Evolutionary conservation across 371 early-diverging fungal species (phyloP).

Genomic region (Circinella umbellata): DNA sequence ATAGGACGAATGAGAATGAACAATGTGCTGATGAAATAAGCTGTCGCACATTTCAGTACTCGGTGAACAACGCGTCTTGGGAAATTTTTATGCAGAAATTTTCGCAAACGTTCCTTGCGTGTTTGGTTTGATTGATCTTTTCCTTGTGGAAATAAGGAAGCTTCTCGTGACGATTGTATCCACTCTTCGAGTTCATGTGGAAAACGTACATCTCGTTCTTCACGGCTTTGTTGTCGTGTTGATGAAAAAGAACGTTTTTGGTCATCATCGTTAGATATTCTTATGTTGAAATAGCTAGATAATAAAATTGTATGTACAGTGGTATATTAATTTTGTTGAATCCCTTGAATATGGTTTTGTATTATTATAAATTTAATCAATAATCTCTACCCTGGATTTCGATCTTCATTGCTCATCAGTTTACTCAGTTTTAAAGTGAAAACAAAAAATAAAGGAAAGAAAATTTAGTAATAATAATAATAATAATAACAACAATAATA

Average conservation of each 20-base stretch:
- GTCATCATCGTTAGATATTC: not conserved
- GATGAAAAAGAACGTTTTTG: not conserved
- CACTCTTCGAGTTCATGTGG: constrained; percentile 19
- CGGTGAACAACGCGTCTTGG: constrained; percentile 57
- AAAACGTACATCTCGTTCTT: not conserved
- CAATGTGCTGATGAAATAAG: constrained; percentile 48
- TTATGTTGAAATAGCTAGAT: constrained; percentile 9
- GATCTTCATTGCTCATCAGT: constrained; percentile 4
- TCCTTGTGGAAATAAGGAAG: not conserved
- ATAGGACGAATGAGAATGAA: constrained; percentile 49
- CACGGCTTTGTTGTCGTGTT: not conserved
- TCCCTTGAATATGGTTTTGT: too few species aligned
- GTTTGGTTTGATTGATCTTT: not conserved
- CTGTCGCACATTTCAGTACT: constrained; percentile 56
- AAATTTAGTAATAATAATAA: too few species aligned
- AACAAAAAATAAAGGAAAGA: not conserved
- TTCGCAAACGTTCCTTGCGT: constrained; percentile 2
- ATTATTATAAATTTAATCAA: not conserved
- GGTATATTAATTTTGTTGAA: too few species aligned
- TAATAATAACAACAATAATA: too few species aligned
- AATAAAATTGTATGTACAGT: too few species aligned
- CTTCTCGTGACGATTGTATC: constrained; percentile 16
- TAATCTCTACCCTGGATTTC: not conserved
- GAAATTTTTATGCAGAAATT: constrained; percentile 35
- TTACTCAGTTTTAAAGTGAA: not conserved